Base-by-base conservation (phyloP, 805 yeast species). In the Wickerhamiella hasegawae region DNA sequence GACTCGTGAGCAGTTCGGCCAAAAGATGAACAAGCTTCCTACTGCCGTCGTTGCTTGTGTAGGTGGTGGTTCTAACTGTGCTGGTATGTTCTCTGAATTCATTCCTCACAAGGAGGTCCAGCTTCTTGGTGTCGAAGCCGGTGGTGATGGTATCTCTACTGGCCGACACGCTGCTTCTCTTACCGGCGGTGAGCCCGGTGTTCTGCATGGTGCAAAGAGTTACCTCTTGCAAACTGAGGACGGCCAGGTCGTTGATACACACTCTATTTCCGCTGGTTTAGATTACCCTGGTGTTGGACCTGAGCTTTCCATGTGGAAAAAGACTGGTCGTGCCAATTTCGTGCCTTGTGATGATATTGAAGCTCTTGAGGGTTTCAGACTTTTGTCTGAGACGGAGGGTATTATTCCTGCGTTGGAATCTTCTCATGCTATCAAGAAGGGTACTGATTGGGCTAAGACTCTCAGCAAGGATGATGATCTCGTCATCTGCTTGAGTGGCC, bases 221-320 rank as follows among this genome's bases (percentile, higher is more conserved):
- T 90, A 77, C 49, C 92, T 90, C 25, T 68, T 90, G 53, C 98
- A 90, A 62, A 81, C 77, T 50, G 49, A 55, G 14, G 97, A 90
- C 55, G 99, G 99, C 35, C 99, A 90, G 63, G 82, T 90, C 40
- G 92, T 79, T 46, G 98, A 90, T 54, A 90, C 99, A 9, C 97
- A 90, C 57, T 87, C 97, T 17, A 92, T 90, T 26, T 82, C 95
- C 44, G 99, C 99, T 27, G 99, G 99, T 46, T 68, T 90, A 51
- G 99, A 90, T 60, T 90, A 90, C 57, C 99, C 99, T 18, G 99
- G 96, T 60, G 99, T 90, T 32, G 99, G 99, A 31, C 99, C 99
- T 22, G 97, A 90, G 61, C 68, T 90, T 47, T 92, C 97, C 2
- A 72, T 68, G 55, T 90, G 97, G 97, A 87, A 87, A 59, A 76